Percentiles rank a stretch among this genome's conserved stretches.
Evolutionary conservation across 345 rosid species (phyloP).

Genomic region (Pistacia atlantica): DNA sequence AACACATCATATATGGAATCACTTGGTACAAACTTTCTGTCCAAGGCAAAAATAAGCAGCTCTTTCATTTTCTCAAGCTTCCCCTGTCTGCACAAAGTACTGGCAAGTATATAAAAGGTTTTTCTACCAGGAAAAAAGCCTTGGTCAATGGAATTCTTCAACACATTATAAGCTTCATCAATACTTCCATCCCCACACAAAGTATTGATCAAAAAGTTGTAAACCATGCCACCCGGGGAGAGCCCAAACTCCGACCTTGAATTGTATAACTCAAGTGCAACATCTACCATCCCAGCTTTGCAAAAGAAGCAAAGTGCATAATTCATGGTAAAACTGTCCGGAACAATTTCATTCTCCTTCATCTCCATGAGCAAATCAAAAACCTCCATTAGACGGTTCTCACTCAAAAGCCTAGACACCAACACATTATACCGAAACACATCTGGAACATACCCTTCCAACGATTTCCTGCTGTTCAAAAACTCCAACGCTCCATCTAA

Average conservation of each 20-base stretch:
- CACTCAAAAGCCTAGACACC: conserved; percentile 55
- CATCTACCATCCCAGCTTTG: conserved; percentile 81
- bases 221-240: conserved; percentile 51
- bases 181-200: conserved; percentile 49
- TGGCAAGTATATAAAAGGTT: conserved; percentile 54
- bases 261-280: conserved; percentile 66
- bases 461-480: conserved; percentile 47
- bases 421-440: conserved; percentile 57
- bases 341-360: conserved; percentile 53
- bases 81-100: conserved; percentile 63
- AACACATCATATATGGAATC: conserved; percentile 41
- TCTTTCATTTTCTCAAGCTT: conserved; percentile 70
- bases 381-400: conserved; percentile 57
- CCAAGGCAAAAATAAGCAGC: conserved; percentile 45
- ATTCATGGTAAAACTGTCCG: conserved; percentile 62
- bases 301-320: conserved; percentile 78
- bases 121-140: conserved; percentile 60
- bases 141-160: conserved; percentile 50
- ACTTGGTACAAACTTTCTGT: conserved; percentile 44
- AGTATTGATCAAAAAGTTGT: conserved; percentile 65
- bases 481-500: conserved; percentile 57
- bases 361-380: conserved; percentile 72
- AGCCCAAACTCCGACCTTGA: conserved; percentile 59
- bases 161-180: conserved; percentile 59
- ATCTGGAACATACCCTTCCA: conserved; percentile 58